Percentiles rank a stretch among this genome's conserved stretches.
Conservation (phyloP, 169 alveolate species). For the Cryptosporidium canis region DNA sequence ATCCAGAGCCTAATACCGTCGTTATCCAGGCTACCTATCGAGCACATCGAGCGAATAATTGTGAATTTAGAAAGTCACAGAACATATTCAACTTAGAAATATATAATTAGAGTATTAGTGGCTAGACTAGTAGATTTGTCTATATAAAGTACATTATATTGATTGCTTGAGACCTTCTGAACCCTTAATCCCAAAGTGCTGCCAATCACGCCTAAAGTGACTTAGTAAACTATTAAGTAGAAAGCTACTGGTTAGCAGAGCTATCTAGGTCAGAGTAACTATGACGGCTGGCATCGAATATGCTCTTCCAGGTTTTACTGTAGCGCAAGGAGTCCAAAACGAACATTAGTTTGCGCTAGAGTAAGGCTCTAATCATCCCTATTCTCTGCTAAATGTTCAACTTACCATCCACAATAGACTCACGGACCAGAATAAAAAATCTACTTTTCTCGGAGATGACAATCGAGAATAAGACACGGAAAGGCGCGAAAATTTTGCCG, state of each 20-base stretch:
- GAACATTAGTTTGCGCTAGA: constrained; percentile 30
- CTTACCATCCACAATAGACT: not conserved
- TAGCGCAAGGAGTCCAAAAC: constrained; percentile 50
- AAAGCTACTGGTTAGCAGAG: too few relatives aligned
- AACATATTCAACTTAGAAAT: constrained; percentile 59
- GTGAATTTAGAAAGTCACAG: constrained; percentile 61
- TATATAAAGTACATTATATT: not conserved
- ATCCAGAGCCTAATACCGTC: constrained; percentile 61
- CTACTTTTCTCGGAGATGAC: not conserved
- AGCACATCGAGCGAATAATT: constrained; percentile 52
- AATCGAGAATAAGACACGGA: not conserved
- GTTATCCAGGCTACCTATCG: constrained; percentile 44
- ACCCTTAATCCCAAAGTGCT: too few relatives aligned
- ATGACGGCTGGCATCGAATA: constrained; percentile 71
- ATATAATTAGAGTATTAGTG: not conserved
- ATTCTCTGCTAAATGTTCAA: not conserved
- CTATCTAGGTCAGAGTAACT: constrained; percentile 66
- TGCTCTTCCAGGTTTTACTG: constrained; percentile 12
- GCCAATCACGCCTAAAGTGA: too few relatives aligned
- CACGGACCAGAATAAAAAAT: not conserved
- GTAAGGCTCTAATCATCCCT: constrained; percentile 61
- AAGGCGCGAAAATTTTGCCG: not conserved
- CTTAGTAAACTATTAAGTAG: too few relatives aligned
- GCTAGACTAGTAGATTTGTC: not conserved
- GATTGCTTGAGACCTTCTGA: too few relatives aligned